phyloP scores from a whole-genome alignment of 179 eudicot genomes.

The Silene vulgaris region DNA sequence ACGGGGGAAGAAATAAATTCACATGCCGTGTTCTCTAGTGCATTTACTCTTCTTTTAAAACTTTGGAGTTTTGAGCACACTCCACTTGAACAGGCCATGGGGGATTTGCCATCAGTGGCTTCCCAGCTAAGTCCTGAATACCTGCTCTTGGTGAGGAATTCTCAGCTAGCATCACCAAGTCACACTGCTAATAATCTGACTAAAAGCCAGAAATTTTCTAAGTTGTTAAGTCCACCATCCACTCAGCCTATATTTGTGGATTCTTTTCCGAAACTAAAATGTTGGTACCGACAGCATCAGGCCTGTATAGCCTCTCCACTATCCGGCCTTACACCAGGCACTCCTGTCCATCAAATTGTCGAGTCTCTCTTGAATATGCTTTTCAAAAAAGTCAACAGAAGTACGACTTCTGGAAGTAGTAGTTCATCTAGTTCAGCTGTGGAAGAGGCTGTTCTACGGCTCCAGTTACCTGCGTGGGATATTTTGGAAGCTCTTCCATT shows the following conservation, averaged over 20 bases:
- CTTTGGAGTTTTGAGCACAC: conserved; percentile 90
- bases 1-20: conserved; percentile 82
- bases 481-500: conserved; percentile 94
- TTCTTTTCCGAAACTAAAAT: conserved; percentile 80
- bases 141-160: conserved; percentile 72
- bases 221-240: conserved; percentile 42
- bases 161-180: conserved; percentile 55
- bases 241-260: conserved; percentile 71
- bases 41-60: conserved; percentile 86
- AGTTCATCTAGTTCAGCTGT: conserved; percentile 66
- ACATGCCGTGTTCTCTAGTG: conserved; percentile 81
- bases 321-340: conserved; percentile 75
- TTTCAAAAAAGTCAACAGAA: conserved; percentile 65
- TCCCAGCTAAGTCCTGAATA: conserved; percentile 86
- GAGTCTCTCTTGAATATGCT: conserved; percentile 84
- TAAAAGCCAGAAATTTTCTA: conserved; percentile 37
- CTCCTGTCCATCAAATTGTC: conserved; percentile 82
- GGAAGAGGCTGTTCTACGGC: conserved; percentile 66
- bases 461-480: conserved; percentile 95
- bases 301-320: conserved; percentile 95
- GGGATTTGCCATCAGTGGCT: conserved; percentile 80
- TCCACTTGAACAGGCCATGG: conserved; percentile 68
- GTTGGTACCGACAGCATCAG: conserved; percentile 87
- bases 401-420: conserved; percentile 74
- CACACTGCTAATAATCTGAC: conserved; percentile 33